Conservation (phyloP, 2,329 filamentous ascomycete species). For the Graphilbum ipis-grandicollis region DNA sequence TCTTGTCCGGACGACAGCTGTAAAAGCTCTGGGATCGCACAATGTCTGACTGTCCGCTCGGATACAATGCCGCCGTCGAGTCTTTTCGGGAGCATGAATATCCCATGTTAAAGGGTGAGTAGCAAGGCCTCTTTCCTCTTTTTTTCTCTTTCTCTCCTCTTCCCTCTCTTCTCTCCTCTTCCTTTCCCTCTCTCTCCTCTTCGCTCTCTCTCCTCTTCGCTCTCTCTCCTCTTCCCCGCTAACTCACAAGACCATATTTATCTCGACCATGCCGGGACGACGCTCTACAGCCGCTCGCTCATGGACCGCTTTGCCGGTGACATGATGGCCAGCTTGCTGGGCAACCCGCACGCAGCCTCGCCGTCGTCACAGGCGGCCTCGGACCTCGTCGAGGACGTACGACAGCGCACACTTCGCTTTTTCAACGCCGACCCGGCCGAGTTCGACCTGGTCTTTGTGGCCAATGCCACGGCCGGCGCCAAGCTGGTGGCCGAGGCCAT, state of each 20-base stretch:
- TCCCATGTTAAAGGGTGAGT: conserved; percentile 49
- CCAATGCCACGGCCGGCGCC: conserved; percentile 80
- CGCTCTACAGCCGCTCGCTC: conserved; percentile 61
- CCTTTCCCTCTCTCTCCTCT: no score
- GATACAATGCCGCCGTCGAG: conserved; percentile 44
- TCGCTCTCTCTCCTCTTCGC: no score
- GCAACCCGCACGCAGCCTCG: conserved; percentile 84
- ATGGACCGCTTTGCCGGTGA: conserved; percentile 67
- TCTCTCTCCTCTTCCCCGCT: no score
- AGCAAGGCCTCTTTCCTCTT: no score
- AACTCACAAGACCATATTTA: conserved; percentile 69
- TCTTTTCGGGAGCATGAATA: conserved; percentile 41
- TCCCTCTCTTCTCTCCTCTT: no score
- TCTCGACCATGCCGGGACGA: conserved; percentile 92
- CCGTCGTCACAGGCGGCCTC: conserved; percentile 63
- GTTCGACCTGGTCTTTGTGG: conserved; percentile 81
- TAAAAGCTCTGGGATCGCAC: no score
- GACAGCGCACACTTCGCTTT: conserved; percentile 53
- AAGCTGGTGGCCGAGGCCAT: conserved; percentile 74
- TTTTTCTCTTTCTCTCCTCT: no score
- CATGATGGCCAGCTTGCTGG: conserved; percentile 63
- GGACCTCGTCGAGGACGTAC: conserved; percentile 56
- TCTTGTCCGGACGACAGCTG: no score
- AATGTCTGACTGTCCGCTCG: conserved; percentile 4
- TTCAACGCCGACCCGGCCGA: conserved; percentile 66